phyloP scores from a whole-genome alignment of 1,284 basidiomycete genomes.

The Ustilago xerochloae region DNA sequence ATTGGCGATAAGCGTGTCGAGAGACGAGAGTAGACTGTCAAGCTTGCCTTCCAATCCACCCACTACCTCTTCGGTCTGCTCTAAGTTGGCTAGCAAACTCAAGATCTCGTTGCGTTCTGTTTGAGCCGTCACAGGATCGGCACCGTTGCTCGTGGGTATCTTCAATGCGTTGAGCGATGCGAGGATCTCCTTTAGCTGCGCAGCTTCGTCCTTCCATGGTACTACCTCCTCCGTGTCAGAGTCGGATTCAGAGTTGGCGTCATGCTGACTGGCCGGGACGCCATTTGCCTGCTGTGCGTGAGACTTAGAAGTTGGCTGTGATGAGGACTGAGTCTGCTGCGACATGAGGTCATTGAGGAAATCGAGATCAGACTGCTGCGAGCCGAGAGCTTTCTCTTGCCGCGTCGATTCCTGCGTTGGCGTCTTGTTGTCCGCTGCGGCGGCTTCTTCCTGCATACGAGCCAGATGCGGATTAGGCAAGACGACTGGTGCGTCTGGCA shows the following conservation, averaged over 20 bases:
- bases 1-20: constrained; percentile 36
- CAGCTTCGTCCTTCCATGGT: constrained; percentile 26
- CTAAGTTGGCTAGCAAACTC: constrained; percentile 37
- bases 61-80: constrained; percentile 48
- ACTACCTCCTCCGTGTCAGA: background rate
- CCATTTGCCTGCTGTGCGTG: constrained; percentile 12
- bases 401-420: constrained; percentile 39
- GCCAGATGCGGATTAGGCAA: constrained; percentile 20
- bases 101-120: constrained; percentile 41
- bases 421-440: constrained; percentile 21
- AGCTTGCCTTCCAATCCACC: constrained; percentile 43
- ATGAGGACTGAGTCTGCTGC: constrained; percentile 7
- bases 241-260: background rate
- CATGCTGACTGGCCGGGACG: background rate
- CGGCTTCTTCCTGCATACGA: constrained; percentile 12
- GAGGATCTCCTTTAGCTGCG: constrained; percentile 43
- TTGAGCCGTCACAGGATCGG: constrained; percentile 25
- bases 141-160: constrained; percentile 30
- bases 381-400: constrained; percentile 17
- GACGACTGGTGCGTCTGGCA: background rate
- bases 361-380: constrained; percentile 37
- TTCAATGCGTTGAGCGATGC: constrained; percentile 40
- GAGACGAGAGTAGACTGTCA: constrained; percentile 34
- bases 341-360: constrained; percentile 42
- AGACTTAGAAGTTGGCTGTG: background rate